phyloP scores from a whole-genome alignment of 2,329 filamentous ascomycete genomes.

The Microsporum ferrugineum region DNA sequence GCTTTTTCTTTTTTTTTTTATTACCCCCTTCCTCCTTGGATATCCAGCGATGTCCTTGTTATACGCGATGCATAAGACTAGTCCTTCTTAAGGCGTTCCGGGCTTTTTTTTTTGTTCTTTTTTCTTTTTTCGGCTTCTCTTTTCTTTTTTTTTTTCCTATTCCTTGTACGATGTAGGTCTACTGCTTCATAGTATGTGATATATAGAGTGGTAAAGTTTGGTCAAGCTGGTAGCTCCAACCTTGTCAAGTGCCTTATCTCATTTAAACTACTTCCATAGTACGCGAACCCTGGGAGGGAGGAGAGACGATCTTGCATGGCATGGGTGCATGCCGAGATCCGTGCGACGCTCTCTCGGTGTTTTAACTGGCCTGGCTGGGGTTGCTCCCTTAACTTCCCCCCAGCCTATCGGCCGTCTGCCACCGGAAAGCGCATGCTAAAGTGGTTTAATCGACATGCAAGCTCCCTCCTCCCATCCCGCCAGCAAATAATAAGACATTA shows the following conservation, averaged over 20 bases:
- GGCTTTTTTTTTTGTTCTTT: background rate
- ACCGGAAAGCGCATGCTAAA: background rate
- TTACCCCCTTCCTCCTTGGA: background rate
- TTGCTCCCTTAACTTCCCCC: too few species aligned
- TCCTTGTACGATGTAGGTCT: background rate
- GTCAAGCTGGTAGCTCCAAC: background rate
- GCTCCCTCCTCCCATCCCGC: too few species aligned
- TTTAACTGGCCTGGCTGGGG: too few species aligned
- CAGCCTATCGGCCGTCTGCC: constrained; percentile 2
- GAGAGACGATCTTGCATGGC: background rate
- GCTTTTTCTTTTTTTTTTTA: background rate
- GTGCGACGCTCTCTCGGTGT: background rate
- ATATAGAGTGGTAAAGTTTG: background rate
- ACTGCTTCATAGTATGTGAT: too few species aligned
- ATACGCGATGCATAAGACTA: background rate
- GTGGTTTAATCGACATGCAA: too few species aligned
- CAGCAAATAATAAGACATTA: too few species aligned
- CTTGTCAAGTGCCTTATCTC: background rate
- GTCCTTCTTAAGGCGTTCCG: background rate
- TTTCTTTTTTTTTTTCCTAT: background rate
- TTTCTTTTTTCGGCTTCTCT: background rate
- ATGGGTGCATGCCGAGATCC: background rate
- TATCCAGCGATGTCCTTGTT: too few species aligned
- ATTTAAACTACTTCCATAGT: background rate
- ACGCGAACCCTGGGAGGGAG: background rate